Evolutionary conservation across 257 asterid genomes (phyloP).

Genomic region (Nicotiana knightiana): DNA sequence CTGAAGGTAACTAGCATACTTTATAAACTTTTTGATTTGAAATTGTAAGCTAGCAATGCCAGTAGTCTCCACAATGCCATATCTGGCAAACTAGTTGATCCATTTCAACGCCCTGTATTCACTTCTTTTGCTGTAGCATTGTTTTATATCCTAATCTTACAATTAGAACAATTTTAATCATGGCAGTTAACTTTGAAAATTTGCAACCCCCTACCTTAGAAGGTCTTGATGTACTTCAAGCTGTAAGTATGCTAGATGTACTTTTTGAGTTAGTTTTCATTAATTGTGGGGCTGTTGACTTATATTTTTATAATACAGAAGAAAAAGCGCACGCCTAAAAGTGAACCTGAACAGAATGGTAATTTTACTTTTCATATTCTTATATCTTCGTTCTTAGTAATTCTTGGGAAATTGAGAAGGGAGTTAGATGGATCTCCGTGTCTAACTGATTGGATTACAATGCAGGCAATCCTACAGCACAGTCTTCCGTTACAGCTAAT

Average conservation of each 20-base stretch:
- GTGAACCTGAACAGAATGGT: conserved; percentile 66
- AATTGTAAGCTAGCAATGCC: neutral
- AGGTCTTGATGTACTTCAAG: conserved; percentile 65
- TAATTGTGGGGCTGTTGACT: conserved; percentile 1
- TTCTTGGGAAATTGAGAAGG: neutral
- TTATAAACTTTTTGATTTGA: neutral
- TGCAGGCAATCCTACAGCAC: conserved; percentile 52
- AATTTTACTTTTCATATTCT: conserved; percentile 1
- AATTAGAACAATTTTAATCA: neutral
- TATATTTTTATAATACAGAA: conserved; percentile 37
- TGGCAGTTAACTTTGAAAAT: conserved; percentile 74
- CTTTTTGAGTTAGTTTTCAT: neutral
- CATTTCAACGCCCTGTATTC: neutral
- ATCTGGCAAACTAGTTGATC: neutral
- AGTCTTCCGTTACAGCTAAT: conserved; percentile 68
- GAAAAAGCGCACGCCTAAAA: conserved; percentile 45
- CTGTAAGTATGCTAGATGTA: conserved; percentile 43
- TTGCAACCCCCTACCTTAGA: conserved; percentile 81
- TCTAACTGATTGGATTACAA: conserved; percentile 23
- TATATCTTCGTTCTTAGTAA: neutral
- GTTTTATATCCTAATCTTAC: neutral
- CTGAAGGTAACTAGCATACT: conserved; percentile 43
- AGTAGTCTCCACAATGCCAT: neutral
- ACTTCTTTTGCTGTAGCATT: neutral
- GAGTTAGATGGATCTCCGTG: neutral